Evolutionary conservation across 2,329 filamentous ascomycete genomes (phyloP).

Genomic region (Trichoderma atroviride): DNA sequence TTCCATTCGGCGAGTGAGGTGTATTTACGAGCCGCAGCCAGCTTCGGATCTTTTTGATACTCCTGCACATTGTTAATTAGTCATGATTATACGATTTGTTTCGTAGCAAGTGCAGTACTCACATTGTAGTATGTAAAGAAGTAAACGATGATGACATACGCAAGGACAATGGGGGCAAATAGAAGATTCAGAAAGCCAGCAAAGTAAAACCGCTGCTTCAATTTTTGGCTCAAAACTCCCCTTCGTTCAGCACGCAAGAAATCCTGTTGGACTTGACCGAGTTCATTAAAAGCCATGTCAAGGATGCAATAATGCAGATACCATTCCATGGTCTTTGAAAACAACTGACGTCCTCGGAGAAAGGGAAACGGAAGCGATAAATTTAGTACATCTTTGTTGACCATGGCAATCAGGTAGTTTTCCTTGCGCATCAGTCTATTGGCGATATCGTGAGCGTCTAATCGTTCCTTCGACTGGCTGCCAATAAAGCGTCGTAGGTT

Average conservation of each 20-base stretch:
- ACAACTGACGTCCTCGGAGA: constrained; percentile 74
- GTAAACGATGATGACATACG: constrained; percentile 84
- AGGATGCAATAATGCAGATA: constrained; percentile 87
- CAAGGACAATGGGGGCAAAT: constrained; percentile 83
- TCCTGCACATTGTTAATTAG: constrained; percentile 56
- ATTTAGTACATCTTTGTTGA: constrained; percentile 95
- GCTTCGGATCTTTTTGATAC: constrained; percentile 89
- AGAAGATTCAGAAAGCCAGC: constrained; percentile 85
- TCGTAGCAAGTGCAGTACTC: background rate
- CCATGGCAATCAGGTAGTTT: constrained; percentile 94
- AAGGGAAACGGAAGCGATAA: constrained; percentile 86
- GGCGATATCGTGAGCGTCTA: constrained; percentile 96
- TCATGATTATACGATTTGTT: too few relatives aligned
- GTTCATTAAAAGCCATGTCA: constrained; percentile 90
- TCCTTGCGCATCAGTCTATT: constrained; percentile 95
- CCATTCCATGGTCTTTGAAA: constrained; percentile 90
- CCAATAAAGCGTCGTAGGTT: constrained; percentile 64
- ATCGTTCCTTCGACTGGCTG: constrained; percentile 86
- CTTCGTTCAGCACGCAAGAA: constrained; percentile 85
- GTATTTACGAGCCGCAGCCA: constrained; percentile 81
- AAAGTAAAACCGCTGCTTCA: constrained; percentile 78
- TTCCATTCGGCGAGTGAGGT: constrained; percentile 97
- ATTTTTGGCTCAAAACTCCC: constrained; percentile 72
- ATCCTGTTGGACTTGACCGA: constrained; percentile 81
- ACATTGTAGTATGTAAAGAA: constrained; percentile 95